Evolutionary conservation across 371 early-diverging fungal genomes (phyloP), one percentile per base, ranked within the genome.

Genomic region (Phascolomyces articulosus): DNA sequence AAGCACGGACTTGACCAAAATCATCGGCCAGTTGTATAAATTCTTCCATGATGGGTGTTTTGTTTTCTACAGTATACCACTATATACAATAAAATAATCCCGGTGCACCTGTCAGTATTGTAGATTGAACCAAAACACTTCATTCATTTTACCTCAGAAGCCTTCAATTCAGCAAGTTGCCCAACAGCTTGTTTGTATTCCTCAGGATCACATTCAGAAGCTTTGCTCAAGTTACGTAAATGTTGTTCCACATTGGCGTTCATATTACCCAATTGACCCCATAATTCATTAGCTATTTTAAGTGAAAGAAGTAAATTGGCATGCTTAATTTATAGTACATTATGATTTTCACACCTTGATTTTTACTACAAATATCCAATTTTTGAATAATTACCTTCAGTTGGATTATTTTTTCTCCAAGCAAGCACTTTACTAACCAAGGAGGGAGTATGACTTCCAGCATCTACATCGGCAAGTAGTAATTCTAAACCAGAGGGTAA

Each of bases 401-500:
- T 83, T 0, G 91, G 83, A 38, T 90, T 82, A 16, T 64, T 62
- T 67, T 88, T 89, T 29, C 93, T 84, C 98, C 98, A 98, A 31
- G 69, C 79, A 47, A 96, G 82, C 3, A 97, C 95, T 64, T 90
- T 89, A n/a, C 89, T 84, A 24, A 95, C 98, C 69, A 98, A 81
- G 38, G 91, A 88, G 18, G 96, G 97, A 2, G 98, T 98, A 83
- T 92, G 90, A 63, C 93, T 92, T 38, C 98, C 98, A 11, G 92
- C 89, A 74, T 93, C 91, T 28, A 98, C 90, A 77, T 98, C 98
- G 0, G 94, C 98, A 60, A 98, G 80, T 70, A 91, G 79, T 62
- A 98, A 67, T 6, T 79, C 75, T 21, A 95, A 80, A 1, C 89
- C 73, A 21, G 86, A 91, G 6, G 98, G 96, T 38, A 98, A 71